Evolutionary conservation across 2,329 filamentous ascomycete genomes (phyloP), one percentile per base, ranked within the genome.

Genomic region (Pyrenochaeta sp.): DNA sequence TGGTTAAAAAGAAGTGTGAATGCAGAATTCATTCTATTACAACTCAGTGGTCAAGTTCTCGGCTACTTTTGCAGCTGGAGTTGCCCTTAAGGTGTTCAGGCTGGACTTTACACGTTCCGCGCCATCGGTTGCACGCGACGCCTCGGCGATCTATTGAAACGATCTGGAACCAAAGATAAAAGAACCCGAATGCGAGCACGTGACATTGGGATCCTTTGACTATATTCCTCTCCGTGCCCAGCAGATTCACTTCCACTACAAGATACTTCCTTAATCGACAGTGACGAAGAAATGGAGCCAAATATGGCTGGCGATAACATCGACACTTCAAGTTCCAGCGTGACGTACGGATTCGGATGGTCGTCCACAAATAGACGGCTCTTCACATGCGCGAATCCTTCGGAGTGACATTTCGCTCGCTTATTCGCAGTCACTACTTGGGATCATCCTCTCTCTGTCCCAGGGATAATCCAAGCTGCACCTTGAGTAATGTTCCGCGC

Each of bases 131-230:
- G 15, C 23, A 27, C 23, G 23, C 23, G 23, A 27, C 4, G 23
- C 23, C 23, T 27, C 23, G 23, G 23, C 9, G 23, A 27, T 27
- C 23, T 27, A 27, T 5, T 60, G 65, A 12, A 63, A 62, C 27
- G 69, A 75, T 58, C 56, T 36, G 56, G 23, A 36, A 37, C 17
- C 17, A 20, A 20, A 37, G 30, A n/a, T 18, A 33, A 44, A 23
- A 10, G 48, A 46, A 49, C 17, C 35, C 48, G 49, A 50, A 45
- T 11, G 41, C 37, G 42, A 50, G 18, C 33, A 45, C 21, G 35
- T 48, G 31, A 35, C 15, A 44, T 12, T 17, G 20, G 20, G 40
- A 27, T 27, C 20, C 12, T 27, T 33, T 14, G 41, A 45, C 42
- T 15, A 10, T n/a, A 5, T 17, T 20, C 5, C 2, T 12, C 9